Evolutionary conservation across 352 stramenopile species (phyloP), one percentile per base, ranked within the genome.

Genomic region (Phytopythium cucurbitacearum): DNA sequence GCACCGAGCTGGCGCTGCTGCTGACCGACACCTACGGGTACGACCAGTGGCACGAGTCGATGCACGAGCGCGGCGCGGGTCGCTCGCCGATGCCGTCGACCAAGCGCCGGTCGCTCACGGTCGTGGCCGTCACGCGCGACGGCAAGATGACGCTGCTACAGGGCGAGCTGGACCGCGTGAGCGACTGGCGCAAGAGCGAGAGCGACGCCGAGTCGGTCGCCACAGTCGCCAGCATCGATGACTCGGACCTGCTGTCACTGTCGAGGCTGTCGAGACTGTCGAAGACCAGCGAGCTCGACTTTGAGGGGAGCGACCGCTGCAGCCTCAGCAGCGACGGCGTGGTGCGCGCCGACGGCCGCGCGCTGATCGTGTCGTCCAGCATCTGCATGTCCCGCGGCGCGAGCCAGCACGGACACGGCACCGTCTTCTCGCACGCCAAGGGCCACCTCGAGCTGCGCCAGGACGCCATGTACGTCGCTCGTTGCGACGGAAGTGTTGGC

Each of bases 351-450:
- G 33, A 50, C 21, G 48, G 44, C 12, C 15, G 42, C 36, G 52
- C 37, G 15, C 37, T 53, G 9, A 45, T 59, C 28, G 36, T 57
- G 34, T 48, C 45, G n/a, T 65, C 43, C 42, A 69, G 60, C 35
- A 59, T 69, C 15, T 66, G 51, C 49, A 65, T 69, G 55, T 66
- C 64, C 3, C 60, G 52, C 8, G 51, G 40, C 56, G 61, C 60
- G 15, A 49, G 43, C 33, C 59, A 65, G n/a, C 12, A 53, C 15
- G 48, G 51, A 36, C 52, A 41, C 37, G 48, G 34, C 34, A 42
- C 60, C 15, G 44, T 50, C 37, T 69, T 72, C 44, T 44, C 57
- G 21, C 57, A 68, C 47, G 58, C 60, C 12, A 51, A 40, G 37
- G 64, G 64, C 21, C 48, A 65, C 33, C 56, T 72, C 10, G 49